A percentile compares a stretch with the other conserved stretches of the same genome.
Evolutionary conservation across 169 alveolate species (phyloP).

Genomic region (Cryptosporidium andersoni): DNA sequence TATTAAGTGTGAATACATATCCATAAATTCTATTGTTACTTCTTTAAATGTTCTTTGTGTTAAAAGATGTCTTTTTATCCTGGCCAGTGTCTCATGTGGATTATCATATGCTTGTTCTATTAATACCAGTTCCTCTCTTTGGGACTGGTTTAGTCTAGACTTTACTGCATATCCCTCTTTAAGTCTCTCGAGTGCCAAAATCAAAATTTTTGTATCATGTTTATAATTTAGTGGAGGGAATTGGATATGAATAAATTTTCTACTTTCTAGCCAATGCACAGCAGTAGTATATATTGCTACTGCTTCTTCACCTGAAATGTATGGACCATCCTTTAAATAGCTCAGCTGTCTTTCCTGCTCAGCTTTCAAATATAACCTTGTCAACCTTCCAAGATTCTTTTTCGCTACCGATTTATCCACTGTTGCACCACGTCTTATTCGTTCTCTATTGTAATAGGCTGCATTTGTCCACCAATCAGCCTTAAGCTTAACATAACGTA

Average conservation of each 20-base stretch:
- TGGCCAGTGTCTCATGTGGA: conserved; percentile 99
- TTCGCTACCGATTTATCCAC: conserved; percentile 99
- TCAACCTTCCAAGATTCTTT: conserved; percentile 98
- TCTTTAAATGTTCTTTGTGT: conserved; percentile 99
- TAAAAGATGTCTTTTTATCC: conserved; percentile 98
- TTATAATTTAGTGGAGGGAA: conserved; percentile 99
- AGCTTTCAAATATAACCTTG: conserved; percentile 98
- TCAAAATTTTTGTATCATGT: conserved; percentile 98
- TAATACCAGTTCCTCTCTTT: conserved; percentile 99
- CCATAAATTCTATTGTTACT: conserved; percentile 97
- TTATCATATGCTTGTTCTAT: conserved; percentile 99
- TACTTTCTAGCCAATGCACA: conserved; percentile 98
- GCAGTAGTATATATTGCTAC: conserved; percentile 99
- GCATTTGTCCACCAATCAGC: conserved; percentile 99
- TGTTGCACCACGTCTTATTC: conserved; percentile 99
- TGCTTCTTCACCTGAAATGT: conserved; percentile 98
- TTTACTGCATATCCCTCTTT: conserved; percentile 97
- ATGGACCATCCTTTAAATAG: conserved; percentile 98
- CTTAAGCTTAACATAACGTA: conserved; percentile 97
- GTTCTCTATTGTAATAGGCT: conserved; percentile 98
- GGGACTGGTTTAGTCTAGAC: conserved; percentile 95
- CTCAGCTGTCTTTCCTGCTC: conserved; percentile 99
- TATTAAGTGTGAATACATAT: conserved; percentile 95
- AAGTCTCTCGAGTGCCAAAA: conserved; percentile 97
- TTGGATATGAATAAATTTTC: conserved; percentile 98